Evolutionary conservation across 106 monocot genomes (phyloP).

Genomic region (Cymbidium sinense): DNA sequence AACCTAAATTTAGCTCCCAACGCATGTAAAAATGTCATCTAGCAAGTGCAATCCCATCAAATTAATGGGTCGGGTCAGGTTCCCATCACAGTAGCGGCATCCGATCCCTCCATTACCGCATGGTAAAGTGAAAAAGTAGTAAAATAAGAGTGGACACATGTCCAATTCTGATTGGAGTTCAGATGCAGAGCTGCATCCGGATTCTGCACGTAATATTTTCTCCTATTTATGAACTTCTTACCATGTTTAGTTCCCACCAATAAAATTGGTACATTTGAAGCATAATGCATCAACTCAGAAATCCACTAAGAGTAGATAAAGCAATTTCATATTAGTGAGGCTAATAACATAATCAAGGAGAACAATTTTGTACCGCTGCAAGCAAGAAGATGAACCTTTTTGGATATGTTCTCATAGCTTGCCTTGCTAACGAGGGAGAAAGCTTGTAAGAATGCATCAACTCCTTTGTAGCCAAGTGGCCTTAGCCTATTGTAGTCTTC

Average conservation of each 20-base stretch:
- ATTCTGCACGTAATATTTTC: too few relatives aligned
- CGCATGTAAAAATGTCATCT: too few relatives aligned
- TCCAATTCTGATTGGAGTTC: too few relatives aligned
- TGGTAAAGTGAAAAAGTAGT: too few relatives aligned
- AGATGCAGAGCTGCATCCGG: too few relatives aligned
- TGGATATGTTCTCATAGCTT: slow-evolving; percentile 77
- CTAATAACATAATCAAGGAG: not conserved
- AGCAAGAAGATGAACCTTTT: slow-evolving; percentile 35
- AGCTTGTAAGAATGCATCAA: slow-evolving; percentile 76
- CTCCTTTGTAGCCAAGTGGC: slow-evolving; percentile 88
- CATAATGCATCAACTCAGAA: slow-evolving; percentile 69
- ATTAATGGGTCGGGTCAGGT: too few relatives aligned
- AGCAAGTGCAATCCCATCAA: too few relatives aligned
- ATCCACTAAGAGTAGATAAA: slow-evolving; percentile 43
- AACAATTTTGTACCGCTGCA: too few relatives aligned
- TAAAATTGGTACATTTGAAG: slow-evolving; percentile 65
- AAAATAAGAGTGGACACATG: too few relatives aligned
- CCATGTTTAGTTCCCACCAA: slow-evolving; percentile 73
- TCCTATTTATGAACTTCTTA: slow-evolving; percentile 19
- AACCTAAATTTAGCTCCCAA: too few relatives aligned
- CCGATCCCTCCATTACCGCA: too few relatives aligned
- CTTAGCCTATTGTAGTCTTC: slow-evolving; percentile 77
- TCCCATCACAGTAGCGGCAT: too few relatives aligned
- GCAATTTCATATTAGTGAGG: not conserved
- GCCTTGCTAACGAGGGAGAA: slow-evolving; percentile 73